phyloP scores from a whole-genome alignment of 805 yeast genomes.

The Saturnispora hagleri region DNA sequence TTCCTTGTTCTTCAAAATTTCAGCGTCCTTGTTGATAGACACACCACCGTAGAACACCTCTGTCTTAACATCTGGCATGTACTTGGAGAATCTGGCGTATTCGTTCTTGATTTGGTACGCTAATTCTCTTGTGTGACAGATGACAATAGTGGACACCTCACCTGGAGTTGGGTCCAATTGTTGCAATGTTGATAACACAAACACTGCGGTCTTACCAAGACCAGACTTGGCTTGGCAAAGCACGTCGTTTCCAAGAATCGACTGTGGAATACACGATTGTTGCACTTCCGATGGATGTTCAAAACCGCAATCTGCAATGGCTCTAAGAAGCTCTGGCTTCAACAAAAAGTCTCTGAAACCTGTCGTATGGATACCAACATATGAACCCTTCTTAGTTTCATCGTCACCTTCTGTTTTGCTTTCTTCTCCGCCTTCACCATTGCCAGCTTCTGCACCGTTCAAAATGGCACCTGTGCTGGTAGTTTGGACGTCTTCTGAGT shows the following conservation, averaged over 20 bases:
- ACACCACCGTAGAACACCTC: slow-evolving; percentile 97
- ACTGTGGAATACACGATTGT: slow-evolving; percentile 97
- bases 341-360: slow-evolving; percentile 96
- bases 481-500: slow-evolving; percentile 82
- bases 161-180: slow-evolving; percentile 97
- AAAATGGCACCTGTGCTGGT: slow-evolving; percentile 29
- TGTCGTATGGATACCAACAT: slow-evolving; percentile 96
- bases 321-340: slow-evolving; percentile 95
- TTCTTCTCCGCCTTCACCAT: slow-evolving; percentile 26
- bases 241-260: slow-evolving; percentile 95
- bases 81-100: slow-evolving; percentile 94
- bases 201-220: slow-evolving; percentile 98
- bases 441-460: slow-evolving; percentile 29
- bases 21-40: slow-evolving; percentile 75
- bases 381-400: slow-evolving; percentile 88
- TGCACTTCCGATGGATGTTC: slow-evolving; percentile 99
- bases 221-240: slow-evolving; percentile 99
- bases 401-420: slow-evolving; percentile 24
- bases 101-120: slow-evolving; percentile 98
- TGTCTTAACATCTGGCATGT: slow-evolving; percentile 95
- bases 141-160: slow-evolving; percentile 86
- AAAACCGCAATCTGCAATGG: slow-evolving; percentile 97
- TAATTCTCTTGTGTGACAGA: slow-evolving; percentile 97
- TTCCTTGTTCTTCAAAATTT: slow-evolving; percentile 81
- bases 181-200: slow-evolving; percentile 90